phyloP scores from a whole-genome alignment of 169 alveolate species.

The Theileria luwenshuni region DNA sequence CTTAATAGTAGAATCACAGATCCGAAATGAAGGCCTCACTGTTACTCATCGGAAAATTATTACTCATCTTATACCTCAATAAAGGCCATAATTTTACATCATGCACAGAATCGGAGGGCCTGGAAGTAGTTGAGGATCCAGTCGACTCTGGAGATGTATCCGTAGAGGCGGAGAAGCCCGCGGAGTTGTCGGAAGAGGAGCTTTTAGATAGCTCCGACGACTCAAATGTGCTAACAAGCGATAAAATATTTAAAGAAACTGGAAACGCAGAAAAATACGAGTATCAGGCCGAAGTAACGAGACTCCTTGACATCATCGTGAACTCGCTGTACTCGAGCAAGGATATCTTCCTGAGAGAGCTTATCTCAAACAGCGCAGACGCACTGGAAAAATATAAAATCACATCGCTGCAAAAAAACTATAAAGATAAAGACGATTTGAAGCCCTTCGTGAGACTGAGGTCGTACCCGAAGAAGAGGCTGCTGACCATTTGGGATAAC shows the following conservation, averaged over 20 bases:
- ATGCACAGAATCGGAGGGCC: background rate
- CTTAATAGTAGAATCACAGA: constrained; percentile 11
- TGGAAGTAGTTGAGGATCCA: constrained; percentile 10
- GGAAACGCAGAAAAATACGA: constrained; percentile 75
- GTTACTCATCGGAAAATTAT: background rate
- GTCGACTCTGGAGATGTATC: constrained; percentile 1
- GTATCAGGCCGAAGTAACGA: constrained; percentile 96
- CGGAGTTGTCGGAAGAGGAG: constrained; percentile 41
- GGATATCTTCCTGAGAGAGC: constrained; percentile 97
- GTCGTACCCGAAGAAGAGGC: constrained; percentile 90
- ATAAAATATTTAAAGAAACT: constrained; percentile 49
- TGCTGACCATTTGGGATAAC: constrained; percentile 94
- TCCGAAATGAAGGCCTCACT: background rate
- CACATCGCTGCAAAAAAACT: constrained; percentile 64
- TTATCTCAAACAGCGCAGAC: constrained; percentile 98
- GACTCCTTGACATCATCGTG: constrained; percentile 98
- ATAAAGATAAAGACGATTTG: constrained; percentile 62
- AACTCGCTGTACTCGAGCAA: constrained; percentile 97
- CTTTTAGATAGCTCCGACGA: constrained; percentile 41
- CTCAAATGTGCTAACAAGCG: constrained; percentile 38
- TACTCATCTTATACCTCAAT: background rate
- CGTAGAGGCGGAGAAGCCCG: constrained; percentile 11
- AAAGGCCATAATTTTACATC: background rate
- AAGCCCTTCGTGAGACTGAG: constrained; percentile 88
- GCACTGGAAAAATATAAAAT: constrained; percentile 96